Evolutionary conservation across 2,329 filamentous ascomycete species (phyloP).

Genomic region (Aspergillus pseudoterreus): DNA sequence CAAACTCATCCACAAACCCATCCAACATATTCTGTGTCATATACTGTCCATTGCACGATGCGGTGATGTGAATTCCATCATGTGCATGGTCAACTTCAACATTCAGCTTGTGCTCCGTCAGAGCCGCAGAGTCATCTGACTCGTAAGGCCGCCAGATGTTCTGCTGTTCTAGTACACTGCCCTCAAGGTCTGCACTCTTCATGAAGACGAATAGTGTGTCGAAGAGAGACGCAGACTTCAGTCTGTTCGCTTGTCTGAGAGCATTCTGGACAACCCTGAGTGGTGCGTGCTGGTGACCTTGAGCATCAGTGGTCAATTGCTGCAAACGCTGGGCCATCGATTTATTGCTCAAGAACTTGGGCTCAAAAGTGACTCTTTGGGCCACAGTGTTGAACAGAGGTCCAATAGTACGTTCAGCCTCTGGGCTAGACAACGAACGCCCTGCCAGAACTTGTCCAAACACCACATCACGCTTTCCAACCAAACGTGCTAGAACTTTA

Average conservation of each 20-base stretch:
- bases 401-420: conserved; percentile 47
- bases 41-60: conserved; percentile 21
- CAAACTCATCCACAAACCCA: conserved; percentile 16
- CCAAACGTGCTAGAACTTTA: conserved; percentile 26
- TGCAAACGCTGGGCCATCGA: conserved; percentile 43
- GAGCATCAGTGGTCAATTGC: conserved; percentile 40
- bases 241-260: conserved; percentile 35
- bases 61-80: conserved; percentile 17
- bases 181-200: conserved; percentile 23
- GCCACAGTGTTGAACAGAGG: conserved; percentile 57
- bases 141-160: conserved; percentile 23
- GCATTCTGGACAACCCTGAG: conserved; percentile 47
- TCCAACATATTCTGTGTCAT: conserved; percentile 18
- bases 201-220: conserved; percentile 54
- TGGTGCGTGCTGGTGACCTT: conserved; percentile 51
- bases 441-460: conserved; percentile 53
- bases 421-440: conserved; percentile 45
- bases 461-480: conserved; percentile 31
- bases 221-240: conserved; percentile 37
- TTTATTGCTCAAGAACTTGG: conserved; percentile 36
- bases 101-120: conserved; percentile 29
- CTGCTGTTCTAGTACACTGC: conserved; percentile 11
- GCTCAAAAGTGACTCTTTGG: conserved; percentile 34
- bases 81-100: conserved; percentile 26
- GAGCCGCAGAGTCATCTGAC: conserved; percentile 16